These are phyloP conservation scores for Cyclotella choctawhatcheeana DNA, from an alignment of 108 stramenopile genomes.

Conservation along the genomic window DNA sequence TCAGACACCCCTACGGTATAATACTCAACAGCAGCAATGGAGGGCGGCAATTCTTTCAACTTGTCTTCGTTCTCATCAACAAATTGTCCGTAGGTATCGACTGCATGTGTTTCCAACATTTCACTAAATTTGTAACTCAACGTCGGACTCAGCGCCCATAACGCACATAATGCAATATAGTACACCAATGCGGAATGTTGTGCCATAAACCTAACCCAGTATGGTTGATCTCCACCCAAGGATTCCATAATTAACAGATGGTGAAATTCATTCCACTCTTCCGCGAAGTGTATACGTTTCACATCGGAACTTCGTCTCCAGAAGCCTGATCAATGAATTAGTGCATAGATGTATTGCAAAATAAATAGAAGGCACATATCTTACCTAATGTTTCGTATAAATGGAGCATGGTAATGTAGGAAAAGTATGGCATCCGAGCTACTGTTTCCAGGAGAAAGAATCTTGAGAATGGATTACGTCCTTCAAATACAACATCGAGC, in stretches of 20 bases:
- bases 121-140: conserved; percentile 81
- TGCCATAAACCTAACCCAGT: conserved; percentile 80
- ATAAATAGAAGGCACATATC: too few relatives aligned
- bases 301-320: conserved; percentile 78
- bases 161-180: conserved; percentile 63
- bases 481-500: conserved; percentile 70
- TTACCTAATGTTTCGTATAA: conserved; percentile 91
- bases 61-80: conserved; percentile 66
- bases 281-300: conserved; percentile 90
- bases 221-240: conserved; percentile 82
- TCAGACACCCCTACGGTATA: conserved; percentile 64
- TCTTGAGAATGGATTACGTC: conserved; percentile 56
- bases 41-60: conserved; percentile 66
- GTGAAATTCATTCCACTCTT: conserved; percentile 86
- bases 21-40: conserved; percentile 65
- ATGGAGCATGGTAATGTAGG: conserved; percentile 90
- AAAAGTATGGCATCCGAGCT: conserved; percentile 93
- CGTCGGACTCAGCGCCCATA: conserved; percentile 64
- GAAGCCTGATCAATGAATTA: too few relatives aligned
- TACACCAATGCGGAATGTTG: conserved; percentile 88
- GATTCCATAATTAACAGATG: conserved; percentile 92
- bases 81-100: conserved; percentile 80
- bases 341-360: too few relatives aligned
- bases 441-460: conserved; percentile 90
- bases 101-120: conserved; percentile 82